Percentiles rank a stretch among this genome's conserved stretches.
phyloP scores from a whole-genome alignment of 2,329 filamentous ascomycete genomes.

The Ophidiomyces ophidiicola region DNA sequence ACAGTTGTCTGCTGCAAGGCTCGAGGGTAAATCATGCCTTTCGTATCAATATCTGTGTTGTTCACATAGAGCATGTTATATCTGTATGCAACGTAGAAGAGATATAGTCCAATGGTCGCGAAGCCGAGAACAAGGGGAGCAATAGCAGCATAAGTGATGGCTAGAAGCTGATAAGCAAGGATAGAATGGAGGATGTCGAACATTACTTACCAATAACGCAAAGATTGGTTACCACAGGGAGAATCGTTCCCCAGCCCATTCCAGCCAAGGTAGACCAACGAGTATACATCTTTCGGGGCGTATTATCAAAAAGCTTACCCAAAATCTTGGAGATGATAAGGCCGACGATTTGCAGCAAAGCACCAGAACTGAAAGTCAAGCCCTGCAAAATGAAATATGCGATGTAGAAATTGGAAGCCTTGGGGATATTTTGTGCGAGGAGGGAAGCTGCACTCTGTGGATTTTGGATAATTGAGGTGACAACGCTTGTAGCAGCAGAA shows the following conservation, averaged over 20 bases:
- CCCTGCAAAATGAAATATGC: slow-evolving; percentile 93
- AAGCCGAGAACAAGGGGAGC: slow-evolving; percentile 76
- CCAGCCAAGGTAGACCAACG: slow-evolving; percentile 63
- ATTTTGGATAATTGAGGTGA: slow-evolving; percentile 49
- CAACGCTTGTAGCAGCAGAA: slow-evolving; percentile 63
- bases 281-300: slow-evolving; percentile 65
- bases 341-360: slow-evolving; percentile 61
- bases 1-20: slow-evolving; percentile 75
- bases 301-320: slow-evolving; percentile 62
- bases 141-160: slow-evolving; percentile 75
- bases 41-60: slow-evolving; percentile 70
- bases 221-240: slow-evolving; percentile 71
- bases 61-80: slow-evolving; percentile 87
- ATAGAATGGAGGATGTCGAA: neutral
- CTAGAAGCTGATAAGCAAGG: slow-evolving; percentile 31
- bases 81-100: slow-evolving; percentile 78
- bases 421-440: slow-evolving; percentile 63
- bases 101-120: slow-evolving; percentile 60
- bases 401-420: slow-evolving; percentile 85
- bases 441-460: slow-evolving; percentile 51
- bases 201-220: slow-evolving; percentile 57
- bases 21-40: slow-evolving; percentile 76
- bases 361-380: slow-evolving; percentile 60
- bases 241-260: slow-evolving; percentile 71
- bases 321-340: slow-evolving; percentile 62